Conservation (phyloP, 1,284 basidiomycete species). For the Heterobasidion parviporum region DNA sequence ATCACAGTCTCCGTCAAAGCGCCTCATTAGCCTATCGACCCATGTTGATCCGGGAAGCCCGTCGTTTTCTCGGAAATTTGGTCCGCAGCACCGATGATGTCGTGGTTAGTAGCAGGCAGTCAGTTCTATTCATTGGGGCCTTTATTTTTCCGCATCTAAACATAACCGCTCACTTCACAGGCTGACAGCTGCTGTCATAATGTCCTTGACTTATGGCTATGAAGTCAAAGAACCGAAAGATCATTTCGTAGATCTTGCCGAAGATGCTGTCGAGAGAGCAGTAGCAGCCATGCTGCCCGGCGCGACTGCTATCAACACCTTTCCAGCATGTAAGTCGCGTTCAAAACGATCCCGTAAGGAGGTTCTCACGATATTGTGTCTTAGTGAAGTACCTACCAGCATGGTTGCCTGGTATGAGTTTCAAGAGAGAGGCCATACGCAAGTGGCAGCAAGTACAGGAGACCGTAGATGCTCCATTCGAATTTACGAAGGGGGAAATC, state of each 20-base stretch:
- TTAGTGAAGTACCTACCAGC: background rate
- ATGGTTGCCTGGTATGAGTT: background rate
- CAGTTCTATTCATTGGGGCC: background rate
- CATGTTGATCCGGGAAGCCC: background rate
- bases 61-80: background rate
- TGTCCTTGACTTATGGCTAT: conserved; percentile 5
- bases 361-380: too few relatives aligned
- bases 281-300: background rate
- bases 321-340: background rate
- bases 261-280: background rate
- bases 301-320: conserved; percentile 2
- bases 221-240: background rate
- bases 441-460: background rate
- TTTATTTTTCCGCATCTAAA: background rate
- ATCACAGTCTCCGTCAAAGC: conserved; percentile 1
- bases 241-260: background rate
- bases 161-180: background rate
- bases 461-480: background rate
- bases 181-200: background rate
- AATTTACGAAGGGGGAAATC: background rate
- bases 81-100: background rate
- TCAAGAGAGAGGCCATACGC: background rate
- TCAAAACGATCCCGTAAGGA: too few relatives aligned
- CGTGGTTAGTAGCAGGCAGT: conserved; percentile 1
- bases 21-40: background rate